Evolutionary conservation across 164 flowering plant genomes (phyloP), one percentile per base, ranked within the genome.

Genomic region (Paratinospora sagittata): DNA sequence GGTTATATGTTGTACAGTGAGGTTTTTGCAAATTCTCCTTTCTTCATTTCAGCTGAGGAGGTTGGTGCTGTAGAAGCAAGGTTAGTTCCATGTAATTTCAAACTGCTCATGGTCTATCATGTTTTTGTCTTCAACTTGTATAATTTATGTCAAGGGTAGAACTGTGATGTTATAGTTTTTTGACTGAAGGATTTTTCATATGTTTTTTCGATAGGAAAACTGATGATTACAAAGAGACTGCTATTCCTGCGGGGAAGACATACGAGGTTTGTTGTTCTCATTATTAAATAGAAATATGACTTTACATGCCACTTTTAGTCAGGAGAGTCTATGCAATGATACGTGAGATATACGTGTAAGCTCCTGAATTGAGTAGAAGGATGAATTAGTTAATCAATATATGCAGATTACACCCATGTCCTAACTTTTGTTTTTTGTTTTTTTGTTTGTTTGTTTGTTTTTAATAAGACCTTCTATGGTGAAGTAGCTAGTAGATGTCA

Each of bases 21-120:
- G 76, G 96, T 95, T 43, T 87, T 95, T 78, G 87, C 87, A 65
- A 91, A 95, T 78, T 83, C 97, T 37, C 98, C 98, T 34, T 95
- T 95, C 86, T 86, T 95, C 63, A 92, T 95, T 68, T 82, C 96
- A 72, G 97, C 98, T 43, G 91, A 86, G 76, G 90, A 81, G 68
- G 92, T 89, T 63, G 91, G 95, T 76, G 76, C 85, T 55, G 64
- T 82, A 37, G 87, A 87, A 66, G 73, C 75, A 65, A 83, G 90
- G 98, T 84, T 69, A 74, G 69, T 72, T 70, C 69, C 17, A 45
- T 63, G n/a, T 21, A n/a, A 27, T 52, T 55, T 23, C 13, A 11
- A 16, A 0, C 60, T 52, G 58, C 5, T 16, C 3, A 52, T 52
- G 60, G 8, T 52, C 26, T 34, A 65, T 36, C 55, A 43, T 34